Conservation (phyloP, 208 protist genomes). For the Wallacemonas collosoma region DNA sequence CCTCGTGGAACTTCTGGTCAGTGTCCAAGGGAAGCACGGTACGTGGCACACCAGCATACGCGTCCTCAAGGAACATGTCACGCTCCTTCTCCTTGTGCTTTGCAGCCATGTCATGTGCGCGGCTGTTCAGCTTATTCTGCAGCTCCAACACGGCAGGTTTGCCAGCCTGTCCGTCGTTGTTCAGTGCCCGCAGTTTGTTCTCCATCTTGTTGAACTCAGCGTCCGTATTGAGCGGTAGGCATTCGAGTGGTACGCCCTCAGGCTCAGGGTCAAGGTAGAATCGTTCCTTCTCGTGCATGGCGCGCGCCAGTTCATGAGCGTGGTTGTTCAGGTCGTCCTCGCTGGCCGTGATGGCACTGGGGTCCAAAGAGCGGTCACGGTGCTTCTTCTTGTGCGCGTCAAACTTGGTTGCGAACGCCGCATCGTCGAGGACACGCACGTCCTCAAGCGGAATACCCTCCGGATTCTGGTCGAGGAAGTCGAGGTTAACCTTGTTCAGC, state of each 20-base stretch:
- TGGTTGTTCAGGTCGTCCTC: constrained; percentile 70
- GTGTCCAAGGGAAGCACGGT: constrained; percentile 54
- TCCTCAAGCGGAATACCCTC: constrained; percentile 64
- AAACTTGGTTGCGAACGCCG: constrained; percentile 47
- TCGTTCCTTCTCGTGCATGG: constrained; percentile 58
- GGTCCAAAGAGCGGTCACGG: constrained; percentile 51
- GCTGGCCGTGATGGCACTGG: constrained; percentile 54
- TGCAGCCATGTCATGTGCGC: constrained; percentile 60
- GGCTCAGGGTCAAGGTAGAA: constrained; percentile 62
- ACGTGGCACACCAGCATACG: constrained; percentile 49
- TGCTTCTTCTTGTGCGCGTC: constrained; percentile 38
- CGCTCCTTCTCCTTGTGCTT: constrained; percentile 70
- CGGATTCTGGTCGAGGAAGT: constrained; percentile 64
- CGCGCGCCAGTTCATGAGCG: constrained; percentile 51
- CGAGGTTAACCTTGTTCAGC: constrained; percentile 30
- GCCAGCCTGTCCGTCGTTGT: constrained; percentile 45
- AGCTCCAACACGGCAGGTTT: constrained; percentile 39
- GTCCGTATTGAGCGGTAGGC: constrained; percentile 72
- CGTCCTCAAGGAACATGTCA: constrained; percentile 50
- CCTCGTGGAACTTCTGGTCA: constrained; percentile 58
- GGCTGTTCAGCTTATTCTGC: constrained; percentile 51
- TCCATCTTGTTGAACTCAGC: constrained; percentile 49
- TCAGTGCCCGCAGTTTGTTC: constrained; percentile 62
- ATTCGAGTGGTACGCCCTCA: constrained; percentile 56
- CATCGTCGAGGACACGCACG: constrained; percentile 54